These are phyloP conservation scores for Cronartium quercuum DNA, from an alignment of 1,284 basidiomycete species.

Conservation along the genomic window DNA sequence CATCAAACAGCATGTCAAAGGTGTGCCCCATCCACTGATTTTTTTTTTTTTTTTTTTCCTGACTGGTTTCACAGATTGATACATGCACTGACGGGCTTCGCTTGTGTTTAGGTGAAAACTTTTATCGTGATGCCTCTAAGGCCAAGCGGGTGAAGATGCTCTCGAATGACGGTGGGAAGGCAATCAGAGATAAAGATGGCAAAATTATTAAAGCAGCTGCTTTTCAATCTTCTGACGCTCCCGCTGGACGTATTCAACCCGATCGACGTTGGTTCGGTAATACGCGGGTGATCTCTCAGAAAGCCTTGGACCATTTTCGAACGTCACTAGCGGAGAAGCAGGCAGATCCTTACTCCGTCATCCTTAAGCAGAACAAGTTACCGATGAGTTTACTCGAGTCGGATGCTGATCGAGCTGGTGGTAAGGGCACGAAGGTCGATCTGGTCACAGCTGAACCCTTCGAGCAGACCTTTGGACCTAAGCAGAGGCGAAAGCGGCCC, in stretches of 20 bases:
- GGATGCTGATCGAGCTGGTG: slow-evolving; percentile 63
- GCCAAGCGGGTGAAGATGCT: slow-evolving; percentile 79
- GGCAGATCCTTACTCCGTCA: slow-evolving; percentile 86
- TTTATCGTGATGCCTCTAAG: slow-evolving; percentile 45
- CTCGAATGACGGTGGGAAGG: slow-evolving; percentile 66
- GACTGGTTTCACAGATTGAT: not conserved
- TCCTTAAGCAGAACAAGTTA: slow-evolving; percentile 82
- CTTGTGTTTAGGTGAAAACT: slow-evolving; percentile 37
- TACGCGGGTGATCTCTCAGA: slow-evolving; percentile 95
- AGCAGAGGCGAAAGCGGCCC: slow-evolving; percentile 82
- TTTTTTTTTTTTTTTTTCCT: not conserved
- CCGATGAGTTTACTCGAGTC: slow-evolving; percentile 89
- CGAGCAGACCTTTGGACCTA: slow-evolving; percentile 83
- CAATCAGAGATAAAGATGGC: slow-evolving; percentile 77
- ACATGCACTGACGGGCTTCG: not conserved
- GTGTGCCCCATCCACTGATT: not conserved
- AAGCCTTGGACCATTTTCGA: slow-evolving; percentile 85
- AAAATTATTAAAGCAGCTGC: slow-evolving; percentile 85
- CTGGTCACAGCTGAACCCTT: slow-evolving; percentile 93
- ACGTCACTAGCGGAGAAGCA: slow-evolving; percentile 74
- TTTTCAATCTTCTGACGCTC: slow-evolving; percentile 84
- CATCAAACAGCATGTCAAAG: slow-evolving; percentile 39
- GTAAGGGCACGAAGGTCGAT: slow-evolving; percentile 60
- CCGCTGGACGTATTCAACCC: slow-evolving; percentile 80
- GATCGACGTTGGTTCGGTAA: slow-evolving; percentile 96